These are phyloP conservation scores for Cutaneotrichosporon sp. DNA, from an alignment of 1,284 basidiomycete genomes.

Conservation along the genomic window DNA sequence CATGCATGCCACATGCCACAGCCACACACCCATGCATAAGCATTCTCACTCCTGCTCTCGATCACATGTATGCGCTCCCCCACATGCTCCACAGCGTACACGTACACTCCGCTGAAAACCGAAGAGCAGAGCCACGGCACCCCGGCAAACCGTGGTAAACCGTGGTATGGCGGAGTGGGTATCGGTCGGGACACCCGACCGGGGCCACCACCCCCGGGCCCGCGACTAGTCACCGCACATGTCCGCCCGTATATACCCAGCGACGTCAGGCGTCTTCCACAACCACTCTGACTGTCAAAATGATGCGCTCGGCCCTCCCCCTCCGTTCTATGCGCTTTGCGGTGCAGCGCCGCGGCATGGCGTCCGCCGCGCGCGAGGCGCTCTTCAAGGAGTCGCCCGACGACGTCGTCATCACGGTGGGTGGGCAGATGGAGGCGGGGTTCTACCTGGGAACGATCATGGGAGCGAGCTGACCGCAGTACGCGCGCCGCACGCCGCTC, in stretches of 20 bases:
- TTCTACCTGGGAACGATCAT: too few relatives aligned
- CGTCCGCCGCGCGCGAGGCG: slow-evolving; percentile 38
- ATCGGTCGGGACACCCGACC: slow-evolving; percentile 8
- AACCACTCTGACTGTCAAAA: not conserved
- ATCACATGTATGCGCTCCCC: too few relatives aligned
- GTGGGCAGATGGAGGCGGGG: slow-evolving; percentile 45
- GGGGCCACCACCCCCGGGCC: not conserved
- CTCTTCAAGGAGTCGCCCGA: slow-evolving; percentile 64
- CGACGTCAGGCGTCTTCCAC: not conserved
- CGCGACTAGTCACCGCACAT: slow-evolving; percentile 6
- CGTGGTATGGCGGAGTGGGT: not conserved
- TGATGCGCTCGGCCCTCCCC: slow-evolving; percentile 7
- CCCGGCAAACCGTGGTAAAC: not conserved
- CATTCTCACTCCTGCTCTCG: not conserved
- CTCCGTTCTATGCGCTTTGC: slow-evolving; percentile 9
- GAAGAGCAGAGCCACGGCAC: not conserved
- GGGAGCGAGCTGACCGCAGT: slow-evolving; percentile 49
- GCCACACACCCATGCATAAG: not conserved
- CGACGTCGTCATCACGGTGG: slow-evolving; percentile 84
- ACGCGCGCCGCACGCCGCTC: slow-evolving; percentile 33
- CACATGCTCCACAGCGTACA: not conserved
- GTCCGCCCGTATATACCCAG: slow-evolving; percentile 2
- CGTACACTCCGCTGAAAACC: not conserved
- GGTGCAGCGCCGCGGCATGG: slow-evolving; percentile 7
- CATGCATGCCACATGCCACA: too few relatives aligned